Evolutionary conservation across 1,284 basidiomycete species (phyloP).

Genomic region (Trichosporon sp.): DNA sequence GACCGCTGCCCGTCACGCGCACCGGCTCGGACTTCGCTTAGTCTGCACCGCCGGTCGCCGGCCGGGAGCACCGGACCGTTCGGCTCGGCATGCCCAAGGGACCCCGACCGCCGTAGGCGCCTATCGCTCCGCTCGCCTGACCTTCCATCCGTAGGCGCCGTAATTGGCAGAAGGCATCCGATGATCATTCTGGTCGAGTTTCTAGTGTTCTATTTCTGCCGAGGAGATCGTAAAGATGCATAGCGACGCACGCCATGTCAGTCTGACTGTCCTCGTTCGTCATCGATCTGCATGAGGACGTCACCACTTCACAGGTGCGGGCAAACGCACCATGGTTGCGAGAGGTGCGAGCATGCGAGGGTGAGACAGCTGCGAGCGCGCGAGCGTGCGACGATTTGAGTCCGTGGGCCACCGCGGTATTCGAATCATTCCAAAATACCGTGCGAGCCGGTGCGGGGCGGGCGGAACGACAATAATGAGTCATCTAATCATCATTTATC

Average conservation of each 20-base stretch:
- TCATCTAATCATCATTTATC: background rate
- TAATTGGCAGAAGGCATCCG: background rate
- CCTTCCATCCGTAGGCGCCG: background rate
- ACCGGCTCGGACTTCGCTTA: background rate
- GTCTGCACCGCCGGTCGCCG: too few relatives aligned
- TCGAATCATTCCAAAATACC: background rate
- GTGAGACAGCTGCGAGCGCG: background rate
- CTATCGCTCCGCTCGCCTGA: background rate
- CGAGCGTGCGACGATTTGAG: background rate
- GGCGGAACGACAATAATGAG: background rate
- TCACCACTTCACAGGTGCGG: background rate
- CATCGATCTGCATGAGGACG: background rate
- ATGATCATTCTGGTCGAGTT: background rate
- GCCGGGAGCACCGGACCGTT: background rate
- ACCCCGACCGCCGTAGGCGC: background rate
- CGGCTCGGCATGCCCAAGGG: background rate
- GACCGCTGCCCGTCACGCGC: background rate
- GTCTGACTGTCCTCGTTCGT: background rate
- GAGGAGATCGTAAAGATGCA: background rate
- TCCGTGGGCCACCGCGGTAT: background rate
- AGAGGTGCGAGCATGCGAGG: background rate
- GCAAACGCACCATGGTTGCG: background rate
- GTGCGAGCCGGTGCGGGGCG: too few relatives aligned
- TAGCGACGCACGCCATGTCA: background rate
- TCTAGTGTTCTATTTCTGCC: background rate